Conservation (phyloP, 2,329 filamentous ascomycete genomes). For the Byssothecium circinans region DNA sequence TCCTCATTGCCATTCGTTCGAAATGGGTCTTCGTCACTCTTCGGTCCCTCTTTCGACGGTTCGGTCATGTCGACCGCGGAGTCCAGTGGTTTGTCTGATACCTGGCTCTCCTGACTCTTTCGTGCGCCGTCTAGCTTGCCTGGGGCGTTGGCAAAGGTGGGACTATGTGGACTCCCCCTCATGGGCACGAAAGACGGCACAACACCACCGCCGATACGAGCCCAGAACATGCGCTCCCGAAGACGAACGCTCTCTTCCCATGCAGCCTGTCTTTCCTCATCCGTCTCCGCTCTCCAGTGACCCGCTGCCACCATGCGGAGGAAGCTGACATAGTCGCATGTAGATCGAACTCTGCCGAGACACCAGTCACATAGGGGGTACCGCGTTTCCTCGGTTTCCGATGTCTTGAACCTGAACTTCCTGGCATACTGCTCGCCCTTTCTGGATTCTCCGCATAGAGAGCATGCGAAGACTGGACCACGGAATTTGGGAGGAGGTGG, state of each 20-base stretch:
- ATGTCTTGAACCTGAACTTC: conserved; percentile 85
- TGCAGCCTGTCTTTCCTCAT: conserved; percentile 80
- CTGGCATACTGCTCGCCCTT: conserved; percentile 71
- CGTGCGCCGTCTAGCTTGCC: conserved; percentile 21
- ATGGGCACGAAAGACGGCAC: conserved; percentile 62
- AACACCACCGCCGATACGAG: conserved; percentile 86
- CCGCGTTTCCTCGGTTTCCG: conserved; percentile 81
- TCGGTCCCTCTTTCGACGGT: conserved; percentile 14
- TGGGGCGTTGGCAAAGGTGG: conserved; percentile 27
- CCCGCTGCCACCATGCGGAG: conserved; percentile 89
- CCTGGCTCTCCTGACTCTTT: conserved; percentile 33
- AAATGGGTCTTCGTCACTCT: conserved; percentile 41
- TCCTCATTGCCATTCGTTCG: conserved; percentile 23
- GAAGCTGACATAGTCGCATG: conserved; percentile 91
- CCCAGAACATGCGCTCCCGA: conserved; percentile 97
- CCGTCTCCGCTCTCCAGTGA: conserved; percentile 81
- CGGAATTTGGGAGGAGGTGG: conserved; percentile 55
- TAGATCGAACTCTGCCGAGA: conserved; percentile 77
- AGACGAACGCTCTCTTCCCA: conserved; percentile 94
- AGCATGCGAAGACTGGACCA: conserved; percentile 68
- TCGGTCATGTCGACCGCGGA: conserved; percentile 28
- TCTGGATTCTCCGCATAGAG: conserved; percentile 83
- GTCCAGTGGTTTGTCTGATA: conserved; percentile 22
- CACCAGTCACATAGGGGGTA: conserved; percentile 92
- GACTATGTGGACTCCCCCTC: conserved; percentile 38